A percentile compares a stretch with the other conserved stretches of the same genome.
phyloP scores from a whole-genome alignment of 306 rosid species.

The Lathyrus tuberosus region DNA sequence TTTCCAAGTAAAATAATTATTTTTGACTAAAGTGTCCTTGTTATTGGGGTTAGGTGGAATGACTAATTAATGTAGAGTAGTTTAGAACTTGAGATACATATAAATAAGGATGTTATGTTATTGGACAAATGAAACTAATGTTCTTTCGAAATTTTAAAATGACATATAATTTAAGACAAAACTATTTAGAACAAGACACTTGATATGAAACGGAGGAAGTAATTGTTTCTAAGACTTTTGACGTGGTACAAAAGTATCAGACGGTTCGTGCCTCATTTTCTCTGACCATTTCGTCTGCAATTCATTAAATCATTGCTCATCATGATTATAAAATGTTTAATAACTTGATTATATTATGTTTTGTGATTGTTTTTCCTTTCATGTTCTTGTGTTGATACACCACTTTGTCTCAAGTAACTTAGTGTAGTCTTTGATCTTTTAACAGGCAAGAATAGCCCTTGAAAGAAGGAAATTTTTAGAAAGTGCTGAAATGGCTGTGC shows the following conservation, averaged over 20 bases:
- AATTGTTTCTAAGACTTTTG: slow-evolving; percentile 20
- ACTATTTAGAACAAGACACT: neutral
- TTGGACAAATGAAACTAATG: neutral
- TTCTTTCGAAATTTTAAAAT: neutral
- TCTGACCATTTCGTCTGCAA: slow-evolving; percentile 9
- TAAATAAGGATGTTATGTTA: neutral
- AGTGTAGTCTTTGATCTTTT: slow-evolving; percentile 40
- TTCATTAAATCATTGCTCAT: slow-evolving; percentile 21
- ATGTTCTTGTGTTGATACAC: slow-evolving; percentile 29
- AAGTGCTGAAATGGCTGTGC: slow-evolving; percentile 94
- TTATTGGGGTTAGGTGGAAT: neutral
- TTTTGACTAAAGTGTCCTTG: slow-evolving; percentile 10
- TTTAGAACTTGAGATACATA: neutral
- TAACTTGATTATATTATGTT: neutral
- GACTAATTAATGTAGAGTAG: neutral
- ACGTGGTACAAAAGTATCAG: slow-evolving; percentile 5
- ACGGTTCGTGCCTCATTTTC: neutral
- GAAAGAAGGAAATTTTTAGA: slow-evolving; percentile 92
- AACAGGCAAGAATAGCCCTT: slow-evolving; percentile 95
- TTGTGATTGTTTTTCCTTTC: slow-evolving; percentile 8
- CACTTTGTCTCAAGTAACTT: slow-evolving; percentile 37
- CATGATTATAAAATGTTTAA: neutral
- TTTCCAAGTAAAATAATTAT: neutral
- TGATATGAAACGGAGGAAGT: neutral
- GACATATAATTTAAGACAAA: neutral